Base-by-base conservation (phyloP, 345 rosid species). In the Hirschfeldia incana region DNA sequence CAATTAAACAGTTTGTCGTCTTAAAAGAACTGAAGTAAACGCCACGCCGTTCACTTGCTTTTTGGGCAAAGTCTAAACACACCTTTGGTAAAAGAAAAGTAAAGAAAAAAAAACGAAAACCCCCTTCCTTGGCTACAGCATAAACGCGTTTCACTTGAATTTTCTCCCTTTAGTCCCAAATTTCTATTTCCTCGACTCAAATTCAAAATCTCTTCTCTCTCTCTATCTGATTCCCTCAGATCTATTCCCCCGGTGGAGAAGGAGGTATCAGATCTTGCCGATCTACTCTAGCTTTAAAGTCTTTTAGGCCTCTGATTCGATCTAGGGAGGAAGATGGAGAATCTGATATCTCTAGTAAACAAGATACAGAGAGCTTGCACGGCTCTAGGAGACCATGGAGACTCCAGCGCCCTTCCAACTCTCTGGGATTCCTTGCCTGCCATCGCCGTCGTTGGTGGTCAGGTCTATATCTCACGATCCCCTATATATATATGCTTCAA, bases 401-500 rank as follows among this genome's bases (percentile, higher is more conserved):
- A 95, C 32, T 83, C 84, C 26, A 87, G 90, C 75, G 93, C 98
- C 64, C 74, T 96, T 58, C 99, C 99, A 39, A 96, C 99, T 64
- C 91, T 96, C 3, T 96, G 99, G 99, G 99, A 96, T 84, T 87
- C 98, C 69, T 78, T 96, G 60, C 99, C 99, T 7, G 77, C 98
- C 65, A 96, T 96, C 76, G 99, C 99, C 69, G 99, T 96, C 75
- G 99, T 96, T 82, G 99, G 99, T 81, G 99, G 99, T 76, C 99
- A 96, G 97, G 99, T 95, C 30, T 73, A 37, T 12, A 55, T 79
- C 77, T 79, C 67, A 21, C 21, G 58, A 76, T 60, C 71, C 42
- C 30, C 32, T 15, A 29, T 29, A 29, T 53, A 6, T 11, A 34
- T 37, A 34, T 70, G 53, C 42, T 64, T 70, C 51, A 64, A 34